These are phyloP conservation scores for Coemansia umbellata DNA, from an alignment of 192 early-diverging fungal species.

Conservation along the genomic window DNA sequence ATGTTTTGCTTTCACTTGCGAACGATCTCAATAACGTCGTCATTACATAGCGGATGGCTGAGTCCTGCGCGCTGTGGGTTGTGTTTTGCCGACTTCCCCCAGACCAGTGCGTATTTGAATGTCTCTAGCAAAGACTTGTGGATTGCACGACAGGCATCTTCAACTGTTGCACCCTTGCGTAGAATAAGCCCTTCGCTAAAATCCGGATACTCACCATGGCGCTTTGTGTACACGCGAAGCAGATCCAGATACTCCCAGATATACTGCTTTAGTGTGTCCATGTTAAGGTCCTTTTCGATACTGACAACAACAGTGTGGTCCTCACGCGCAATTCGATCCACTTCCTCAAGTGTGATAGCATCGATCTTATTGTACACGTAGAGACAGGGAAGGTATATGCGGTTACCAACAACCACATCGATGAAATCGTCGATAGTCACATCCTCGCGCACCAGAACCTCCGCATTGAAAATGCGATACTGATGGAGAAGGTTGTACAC, in stretches of 20 bases:
- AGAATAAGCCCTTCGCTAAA: constrained; percentile 90
- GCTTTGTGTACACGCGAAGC: constrained; percentile 95
- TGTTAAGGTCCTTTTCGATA: constrained; percentile 88
- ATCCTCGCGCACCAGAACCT: constrained; percentile 95
- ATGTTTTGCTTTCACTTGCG: constrained; percentile 47
- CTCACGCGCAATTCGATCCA: constrained; percentile 86
- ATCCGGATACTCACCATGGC: constrained; percentile 90
- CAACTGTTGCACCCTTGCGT: constrained; percentile 71
- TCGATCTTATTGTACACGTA: constrained; percentile 99
- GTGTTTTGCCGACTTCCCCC: constrained; percentile 95
- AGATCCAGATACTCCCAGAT: constrained; percentile 89
- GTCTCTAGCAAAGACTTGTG: constrained; percentile 82
- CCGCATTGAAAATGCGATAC: constrained; percentile 97
- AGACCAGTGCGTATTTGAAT: constrained; percentile 96
- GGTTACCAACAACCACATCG: constrained; percentile 97
- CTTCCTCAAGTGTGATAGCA: constrained; percentile 90
- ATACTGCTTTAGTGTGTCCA: constrained; percentile 84
- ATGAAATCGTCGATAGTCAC: constrained; percentile 96
- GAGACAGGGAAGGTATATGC: constrained; percentile 92
- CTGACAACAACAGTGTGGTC: constrained; percentile 88
- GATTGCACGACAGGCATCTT: constrained; percentile 83
- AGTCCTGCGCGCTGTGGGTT: constrained; percentile 94
- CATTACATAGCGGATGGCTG: constrained; percentile 78
- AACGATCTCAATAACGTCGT: constrained; percentile 89
- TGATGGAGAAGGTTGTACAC: constrained; percentile 93